Evolutionary conservation across 768 basidiomycete genomes (phyloP).

Genomic region (Phylloporus sp.): DNA sequence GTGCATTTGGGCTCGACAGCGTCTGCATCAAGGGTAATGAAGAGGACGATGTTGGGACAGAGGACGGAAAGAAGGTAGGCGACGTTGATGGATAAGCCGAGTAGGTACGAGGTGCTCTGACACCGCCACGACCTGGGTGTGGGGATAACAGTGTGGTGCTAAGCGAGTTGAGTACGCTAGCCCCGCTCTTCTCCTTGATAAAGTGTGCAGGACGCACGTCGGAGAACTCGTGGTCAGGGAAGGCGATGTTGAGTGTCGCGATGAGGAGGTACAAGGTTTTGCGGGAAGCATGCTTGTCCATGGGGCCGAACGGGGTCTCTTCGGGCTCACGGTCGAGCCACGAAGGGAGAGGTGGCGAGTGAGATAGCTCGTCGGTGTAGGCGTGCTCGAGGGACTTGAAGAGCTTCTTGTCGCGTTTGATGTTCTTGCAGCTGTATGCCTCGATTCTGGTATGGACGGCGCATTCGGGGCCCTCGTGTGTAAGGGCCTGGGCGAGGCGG

Average conservation of each 20-base stretch:
- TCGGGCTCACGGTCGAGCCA: slow-evolving; percentile 71
- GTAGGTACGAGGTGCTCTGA: slow-evolving; percentile 73
- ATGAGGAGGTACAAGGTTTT: slow-evolving; percentile 97
- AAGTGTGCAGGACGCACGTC: slow-evolving; percentile 90
- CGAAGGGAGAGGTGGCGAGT: slow-evolving; percentile 81
- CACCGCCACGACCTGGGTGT: slow-evolving; percentile 49
- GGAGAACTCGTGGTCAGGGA: slow-evolving; percentile 97
- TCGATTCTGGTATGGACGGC: slow-evolving; percentile 90
- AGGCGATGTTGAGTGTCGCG: slow-evolving; percentile 94
- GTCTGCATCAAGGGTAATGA: slow-evolving; percentile 65
- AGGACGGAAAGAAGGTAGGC: slow-evolving; percentile 72
- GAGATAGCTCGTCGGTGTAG: slow-evolving; percentile 71
- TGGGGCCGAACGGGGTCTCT: slow-evolving; percentile 86
- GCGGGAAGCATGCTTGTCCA: slow-evolving; percentile 77
- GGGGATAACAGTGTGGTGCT: slow-evolving; percentile 80
- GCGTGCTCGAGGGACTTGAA: slow-evolving; percentile 88
- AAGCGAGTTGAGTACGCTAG: slow-evolving; percentile 77
- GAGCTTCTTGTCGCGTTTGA: slow-evolving; percentile 94
- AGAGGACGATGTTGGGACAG: slow-evolving; percentile 61
- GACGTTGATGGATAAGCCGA: slow-evolving; percentile 79
- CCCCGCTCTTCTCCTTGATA: slow-evolving; percentile 71
- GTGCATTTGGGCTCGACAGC: slow-evolving; percentile 60
- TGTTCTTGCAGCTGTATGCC: slow-evolving; percentile 97
- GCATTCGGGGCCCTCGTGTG: slow-evolving; percentile 84
- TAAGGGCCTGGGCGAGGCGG: slow-evolving; percentile 71